phyloP scores from a whole-genome alignment of 495 filamentous ascomycete species.

The Penicillium bovifimosum region DNA sequence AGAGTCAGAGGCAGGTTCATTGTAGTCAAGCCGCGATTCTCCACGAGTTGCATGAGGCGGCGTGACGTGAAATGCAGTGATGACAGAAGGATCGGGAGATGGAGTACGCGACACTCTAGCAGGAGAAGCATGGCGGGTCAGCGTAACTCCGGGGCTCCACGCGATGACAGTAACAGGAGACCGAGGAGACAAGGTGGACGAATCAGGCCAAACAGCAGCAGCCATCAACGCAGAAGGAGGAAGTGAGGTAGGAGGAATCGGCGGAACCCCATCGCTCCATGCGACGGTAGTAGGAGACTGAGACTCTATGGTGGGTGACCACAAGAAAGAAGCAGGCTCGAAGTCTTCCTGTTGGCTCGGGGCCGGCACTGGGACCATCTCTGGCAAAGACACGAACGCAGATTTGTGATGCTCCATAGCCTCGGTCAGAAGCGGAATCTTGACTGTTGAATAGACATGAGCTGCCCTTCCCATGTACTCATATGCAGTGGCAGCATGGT shows the following conservation, averaged over 20 bases:
- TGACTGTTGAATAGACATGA: conserved; percentile 39
- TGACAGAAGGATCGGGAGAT: background rate
- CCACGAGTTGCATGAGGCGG: background rate
- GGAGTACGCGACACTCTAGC: too few species aligned
- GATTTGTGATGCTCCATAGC: conserved; percentile 30
- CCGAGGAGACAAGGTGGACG: background rate
- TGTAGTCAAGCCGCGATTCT: background rate
- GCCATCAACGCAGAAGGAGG: too few species aligned
- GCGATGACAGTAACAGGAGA: background rate
- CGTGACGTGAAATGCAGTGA: background rate
- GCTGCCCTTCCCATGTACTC: conserved; percentile 38
- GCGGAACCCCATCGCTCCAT: background rate
- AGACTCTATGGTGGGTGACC: background rate
- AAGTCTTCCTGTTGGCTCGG: background rate
- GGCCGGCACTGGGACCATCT: conserved; percentile 4
- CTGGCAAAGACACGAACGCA: conserved; percentile 21
- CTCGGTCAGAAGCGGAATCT: conserved; percentile 29
- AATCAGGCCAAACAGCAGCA: background rate
- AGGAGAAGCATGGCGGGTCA: background rate
- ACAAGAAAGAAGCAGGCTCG: background rate
- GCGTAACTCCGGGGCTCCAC: background rate
- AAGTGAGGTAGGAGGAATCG: background rate
- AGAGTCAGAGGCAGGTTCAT: background rate
- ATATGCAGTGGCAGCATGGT: conserved; percentile 42
- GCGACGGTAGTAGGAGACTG: background rate